Evolutionary conservation across 164 flowering plant species (phyloP).

Genomic region (Kingdonia uniflora): DNA sequence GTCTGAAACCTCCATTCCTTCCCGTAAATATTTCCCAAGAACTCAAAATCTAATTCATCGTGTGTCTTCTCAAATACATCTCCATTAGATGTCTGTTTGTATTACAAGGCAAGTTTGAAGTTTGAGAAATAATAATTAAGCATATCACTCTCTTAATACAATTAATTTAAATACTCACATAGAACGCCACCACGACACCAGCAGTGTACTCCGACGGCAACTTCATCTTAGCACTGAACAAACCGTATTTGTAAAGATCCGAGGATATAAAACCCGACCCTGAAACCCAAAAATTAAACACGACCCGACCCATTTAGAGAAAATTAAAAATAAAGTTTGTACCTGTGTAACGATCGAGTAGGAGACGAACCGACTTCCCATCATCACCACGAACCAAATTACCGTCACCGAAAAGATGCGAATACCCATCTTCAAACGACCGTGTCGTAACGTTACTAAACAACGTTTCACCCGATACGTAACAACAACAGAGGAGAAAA

Average conservation of each 20-base stretch:
- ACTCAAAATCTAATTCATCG: conserved; percentile 91
- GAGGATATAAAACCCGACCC: conserved; percentile 91
- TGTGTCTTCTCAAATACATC: conserved; percentile 74
- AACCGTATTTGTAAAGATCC: conserved; percentile 53
- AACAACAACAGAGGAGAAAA: neutral
- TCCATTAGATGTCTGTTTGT: conserved; percentile 80
- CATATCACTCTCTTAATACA: too few species aligned
- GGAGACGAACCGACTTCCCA: conserved; percentile 44
- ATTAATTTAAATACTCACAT: conserved; percentile 59
- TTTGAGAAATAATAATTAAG: too few species aligned
- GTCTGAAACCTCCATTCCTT: conserved; percentile 87
- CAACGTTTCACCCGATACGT: neutral
- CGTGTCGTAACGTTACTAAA: conserved; percentile 25
- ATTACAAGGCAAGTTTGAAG: too few species aligned
- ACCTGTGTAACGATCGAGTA: conserved; percentile 62
- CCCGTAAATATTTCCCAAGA: conserved; percentile 64
- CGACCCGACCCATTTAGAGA: neutral
- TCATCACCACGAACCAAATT: conserved; percentile 45
- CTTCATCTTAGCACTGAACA: conserved; percentile 84
- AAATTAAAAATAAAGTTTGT: neutral
- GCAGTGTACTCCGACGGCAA: conserved; percentile 74
- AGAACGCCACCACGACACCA: conserved; percentile 86
- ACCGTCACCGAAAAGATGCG: conserved; percentile 60
- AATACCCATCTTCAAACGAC: conserved; percentile 42
- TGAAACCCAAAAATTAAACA: conserved; percentile 9